Percentiles rank a stretch among this genome's conserved stretches.
Evolutionary conservation across 352 stramenopile genomes (phyloP).

Genomic region (Globisporangium splendens): DNA sequence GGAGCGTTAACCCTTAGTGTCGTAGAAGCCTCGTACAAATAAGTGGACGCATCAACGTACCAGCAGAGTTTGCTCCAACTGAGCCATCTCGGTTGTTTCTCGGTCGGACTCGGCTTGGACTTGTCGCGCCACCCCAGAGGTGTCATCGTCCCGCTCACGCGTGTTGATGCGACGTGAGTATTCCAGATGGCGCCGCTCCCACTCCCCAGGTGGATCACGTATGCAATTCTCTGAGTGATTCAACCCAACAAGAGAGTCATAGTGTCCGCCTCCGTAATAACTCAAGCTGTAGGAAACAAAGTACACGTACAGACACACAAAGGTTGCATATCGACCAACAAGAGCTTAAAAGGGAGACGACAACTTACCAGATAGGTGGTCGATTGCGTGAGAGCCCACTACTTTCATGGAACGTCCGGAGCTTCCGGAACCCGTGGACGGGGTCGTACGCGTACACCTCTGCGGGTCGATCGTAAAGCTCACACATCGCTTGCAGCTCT

Average conservation of each 20-base stretch:
- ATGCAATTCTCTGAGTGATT: conserved; percentile 58
- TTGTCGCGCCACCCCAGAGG: conserved; percentile 23
- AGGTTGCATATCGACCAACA: neutral
- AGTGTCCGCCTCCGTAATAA: conserved; percentile 91
- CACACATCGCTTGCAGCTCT: conserved; percentile 94
- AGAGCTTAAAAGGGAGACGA: neutral
- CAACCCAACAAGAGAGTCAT: conserved; percentile 81
- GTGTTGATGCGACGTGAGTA: conserved; percentile 73
- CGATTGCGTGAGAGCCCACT: conserved; percentile 46
- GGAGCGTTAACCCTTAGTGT: neutral
- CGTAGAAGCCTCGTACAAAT: too few relatives aligned
- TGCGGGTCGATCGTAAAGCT: conserved; percentile 91
- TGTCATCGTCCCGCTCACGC: conserved; percentile 21
- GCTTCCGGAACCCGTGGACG: conserved; percentile 58
- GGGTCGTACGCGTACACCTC: conserved; percentile 90
- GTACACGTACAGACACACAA: conserved; percentile 3
- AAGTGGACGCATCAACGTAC: conserved; percentile 20
- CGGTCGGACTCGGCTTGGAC: conserved; percentile 28
- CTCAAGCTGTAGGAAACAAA: conserved; percentile 55
- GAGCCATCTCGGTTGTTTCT: conserved; percentile 62
- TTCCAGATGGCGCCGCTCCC: conserved; percentile 63
- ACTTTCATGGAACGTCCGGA: conserved; percentile 89
- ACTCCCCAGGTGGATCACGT: conserved; percentile 52
- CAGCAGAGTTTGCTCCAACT: conserved; percentile 68
- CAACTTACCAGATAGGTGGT: conserved; percentile 60